Conservation (phyloP, 2,329 filamentous ascomycete species). For the Aspergillus puulaauensis region DNA sequence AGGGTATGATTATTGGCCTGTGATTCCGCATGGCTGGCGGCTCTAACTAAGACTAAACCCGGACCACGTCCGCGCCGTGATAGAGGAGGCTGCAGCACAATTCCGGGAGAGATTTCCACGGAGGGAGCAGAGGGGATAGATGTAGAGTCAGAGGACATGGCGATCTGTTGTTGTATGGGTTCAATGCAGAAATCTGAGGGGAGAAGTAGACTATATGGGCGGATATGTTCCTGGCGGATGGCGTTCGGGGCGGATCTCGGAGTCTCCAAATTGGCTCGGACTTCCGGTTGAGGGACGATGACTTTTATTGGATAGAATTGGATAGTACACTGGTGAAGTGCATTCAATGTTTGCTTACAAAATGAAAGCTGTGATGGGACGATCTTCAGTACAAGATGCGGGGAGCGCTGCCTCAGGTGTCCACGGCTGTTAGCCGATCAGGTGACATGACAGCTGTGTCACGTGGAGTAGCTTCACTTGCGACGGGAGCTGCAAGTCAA, state of each 20-base stretch:
- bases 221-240: neutral
- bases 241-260: neutral
- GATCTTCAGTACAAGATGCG: neutral
- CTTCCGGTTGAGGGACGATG: neutral
- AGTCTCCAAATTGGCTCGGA: neutral
- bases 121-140: conserved; percentile 5
- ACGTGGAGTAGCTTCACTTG: neutral
- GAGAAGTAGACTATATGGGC: neutral
- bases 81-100: conserved; percentile 42
- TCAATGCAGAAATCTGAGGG: no score
- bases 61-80: conserved; percentile 52
- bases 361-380: neutral
- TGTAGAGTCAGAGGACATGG: conserved; percentile 7
- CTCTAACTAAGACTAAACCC: conserved; percentile 48
- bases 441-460: neutral
- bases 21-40: conserved; percentile 28
- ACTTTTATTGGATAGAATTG: neutral
- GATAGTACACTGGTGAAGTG: no score
- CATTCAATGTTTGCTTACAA: no score
- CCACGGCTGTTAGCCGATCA: neutral
- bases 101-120: conserved; percentile 6
- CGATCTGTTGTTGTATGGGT: neutral
- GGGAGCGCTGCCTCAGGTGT: neutral
- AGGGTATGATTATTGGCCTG: conserved; percentile 37
- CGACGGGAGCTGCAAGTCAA: no score